Evolutionary conservation across 192 early-diverging fungal genomes (phyloP).

Genomic region (Pilobolus umbonatus): DNA sequence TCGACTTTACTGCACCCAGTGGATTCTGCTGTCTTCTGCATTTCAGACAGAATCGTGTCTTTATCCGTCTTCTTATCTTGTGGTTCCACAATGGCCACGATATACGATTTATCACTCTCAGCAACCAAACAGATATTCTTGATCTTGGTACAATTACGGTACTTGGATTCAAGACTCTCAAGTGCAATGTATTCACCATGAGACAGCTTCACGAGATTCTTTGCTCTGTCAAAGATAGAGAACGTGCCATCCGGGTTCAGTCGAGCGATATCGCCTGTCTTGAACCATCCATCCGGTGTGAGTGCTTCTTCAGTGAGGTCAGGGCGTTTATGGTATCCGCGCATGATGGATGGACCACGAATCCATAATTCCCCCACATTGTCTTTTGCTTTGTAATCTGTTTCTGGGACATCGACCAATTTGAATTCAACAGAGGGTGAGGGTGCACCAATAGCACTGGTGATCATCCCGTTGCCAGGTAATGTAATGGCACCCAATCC

Average conservation of each 20-base stretch:
- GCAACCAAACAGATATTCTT: constrained; percentile 72
- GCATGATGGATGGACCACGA: constrained; percentile 50
- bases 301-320: constrained; percentile 42
- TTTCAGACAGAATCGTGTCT: constrained; percentile 43
- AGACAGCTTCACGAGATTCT: constrained; percentile 74
- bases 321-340: constrained; percentile 49
- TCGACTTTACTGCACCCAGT: constrained; percentile 58
- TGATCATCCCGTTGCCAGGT: constrained; percentile 37
- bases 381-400: constrained; percentile 47
- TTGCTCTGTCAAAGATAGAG: constrained; percentile 74
- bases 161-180: constrained; percentile 57
- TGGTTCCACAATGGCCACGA: constrained; percentile 72
- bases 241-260: constrained; percentile 46
- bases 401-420: constrained; percentile 54
- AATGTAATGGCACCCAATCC: constrained; percentile 43
- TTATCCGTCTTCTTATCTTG: constrained; percentile 33
- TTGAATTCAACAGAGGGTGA: constrained; percentile 52
- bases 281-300: constrained; percentile 55
- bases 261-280: constrained; percentile 44
- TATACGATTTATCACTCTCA: constrained; percentile 56
- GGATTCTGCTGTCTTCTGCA: constrained; percentile 51
- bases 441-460: constrained; percentile 62
- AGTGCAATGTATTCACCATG: constrained; percentile 72
- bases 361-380: constrained; percentile 63
- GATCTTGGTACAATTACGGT: constrained; percentile 63